Base-by-base conservation (phyloP, 2,329 filamentous ascomycete genomes). In the Colletotrichum liriopes region DNA sequence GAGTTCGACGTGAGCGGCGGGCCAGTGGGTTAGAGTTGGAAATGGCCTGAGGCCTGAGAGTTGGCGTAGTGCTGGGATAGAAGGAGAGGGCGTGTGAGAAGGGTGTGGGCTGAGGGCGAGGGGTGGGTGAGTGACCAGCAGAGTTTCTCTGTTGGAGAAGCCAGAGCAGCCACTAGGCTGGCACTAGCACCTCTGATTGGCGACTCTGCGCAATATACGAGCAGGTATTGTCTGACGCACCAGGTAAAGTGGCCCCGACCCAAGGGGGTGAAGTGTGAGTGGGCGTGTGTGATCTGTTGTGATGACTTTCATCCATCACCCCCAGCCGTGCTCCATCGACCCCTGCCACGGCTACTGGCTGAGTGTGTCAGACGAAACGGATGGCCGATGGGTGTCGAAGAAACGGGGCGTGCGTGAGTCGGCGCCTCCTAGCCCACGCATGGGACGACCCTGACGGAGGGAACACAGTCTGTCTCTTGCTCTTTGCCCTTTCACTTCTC, bases 201-300 rank as follows among this genome's bases (percentile, higher is more conserved):
- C 84, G 83, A 84, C 81, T 84, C 82, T 81, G 82, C 79, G 83
- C 82, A 86, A 86, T 85, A 86, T 86, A 85, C 85, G 83, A 82
- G 84, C 82, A 82, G 83, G 79, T 61, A 61, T 63, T 65, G 82
- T 85, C 84, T 86, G 84, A 87, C 85, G 85, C 85, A 86, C 81
- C 79, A 83, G 81, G 82, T 83, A 81, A 84, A 83, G 80, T 83
- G 82, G 81, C 70, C 49, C 65, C 71, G 75, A 76, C 77, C 74
- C 65, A 70, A 75, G 72, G 76, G 74, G 74, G 76, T 52, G 51
- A 26, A 9, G 23, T 41, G 45, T 47, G 59, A 12, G 16, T 32
- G 52, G 64, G 60, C 23, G 66, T 43, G 54, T 37, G 35, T 37
- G 54, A 35, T 67, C 59, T 71, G 64, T 64, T 73, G 71, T 66